Conservation (phyloP, 306 rosid species). For the Quercus variabilis region DNA sequence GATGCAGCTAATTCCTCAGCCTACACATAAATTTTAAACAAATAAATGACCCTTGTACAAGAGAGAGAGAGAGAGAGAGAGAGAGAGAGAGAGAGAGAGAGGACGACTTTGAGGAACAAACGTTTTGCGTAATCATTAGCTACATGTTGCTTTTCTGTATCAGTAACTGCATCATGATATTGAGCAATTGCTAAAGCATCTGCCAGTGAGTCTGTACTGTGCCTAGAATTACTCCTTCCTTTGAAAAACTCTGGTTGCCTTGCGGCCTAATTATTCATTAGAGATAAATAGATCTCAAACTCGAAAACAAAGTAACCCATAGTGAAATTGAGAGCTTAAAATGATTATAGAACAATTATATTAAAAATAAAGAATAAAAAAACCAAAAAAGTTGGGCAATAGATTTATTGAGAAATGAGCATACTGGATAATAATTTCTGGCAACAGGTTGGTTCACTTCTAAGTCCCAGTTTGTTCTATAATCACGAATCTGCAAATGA, state of each 20-base stretch:
- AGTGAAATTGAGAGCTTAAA: conserved; percentile 3
- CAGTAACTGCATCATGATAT: conserved; percentile 81
- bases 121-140: conserved; percentile 80
- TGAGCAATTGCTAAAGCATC: conserved; percentile 88
- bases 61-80: not conserved
- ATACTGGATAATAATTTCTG: conserved; percentile 59
- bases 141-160: conserved; percentile 75
- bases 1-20: conserved; percentile 40
- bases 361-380: not conserved
- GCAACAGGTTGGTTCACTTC: conserved; percentile 58
- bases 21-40: conserved; percentile 22
- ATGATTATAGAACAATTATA: not conserved
- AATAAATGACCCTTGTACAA: not conserved
- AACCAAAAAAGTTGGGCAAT: not conserved
- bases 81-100: not conserved
- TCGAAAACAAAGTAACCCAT: conserved; percentile 1
- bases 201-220: conserved; percentile 65
- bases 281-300: not conserved
- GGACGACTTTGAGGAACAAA: conserved; percentile 35
- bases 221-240: conserved; percentile 57
- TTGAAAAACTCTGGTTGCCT: conserved; percentile 71
- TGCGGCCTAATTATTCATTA: conserved; percentile 47
- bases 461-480: conserved; percentile 49
- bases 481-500: conserved; percentile 45
- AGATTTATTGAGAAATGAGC: conserved; percentile 2